Percentiles rank a stretch among this genome's conserved stretches.
phyloP scores from a whole-genome alignment of 1,284 basidiomycete genomes.

The Marasmius oreades region DNA sequence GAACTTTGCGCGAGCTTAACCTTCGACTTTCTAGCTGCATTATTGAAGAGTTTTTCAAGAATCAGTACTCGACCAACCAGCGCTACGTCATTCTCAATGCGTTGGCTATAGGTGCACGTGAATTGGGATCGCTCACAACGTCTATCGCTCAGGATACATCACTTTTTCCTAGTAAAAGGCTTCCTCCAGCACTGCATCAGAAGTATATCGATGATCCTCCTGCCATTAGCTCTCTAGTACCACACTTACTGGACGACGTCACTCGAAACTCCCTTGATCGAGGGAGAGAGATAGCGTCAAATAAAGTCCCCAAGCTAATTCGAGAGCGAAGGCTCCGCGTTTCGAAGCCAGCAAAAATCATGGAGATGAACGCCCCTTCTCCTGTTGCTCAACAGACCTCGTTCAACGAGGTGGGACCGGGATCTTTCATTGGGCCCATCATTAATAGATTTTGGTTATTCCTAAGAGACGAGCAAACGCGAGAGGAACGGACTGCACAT shows the following conservation, averaged over 20 bases:
- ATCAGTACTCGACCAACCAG: conserved; percentile 86
- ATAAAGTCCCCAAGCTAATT: conserved; percentile 55
- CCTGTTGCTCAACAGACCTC: conserved; percentile 29
- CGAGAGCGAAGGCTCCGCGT: conserved; percentile 78
- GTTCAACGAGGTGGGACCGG: conserved; percentile 79
- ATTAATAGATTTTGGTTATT: conserved; percentile 91
- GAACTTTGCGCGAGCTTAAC: neutral
- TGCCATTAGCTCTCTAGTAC: conserved; percentile 34
- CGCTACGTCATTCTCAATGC: conserved; percentile 84
- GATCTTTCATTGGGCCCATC: conserved; percentile 84
- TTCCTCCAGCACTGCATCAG: conserved; percentile 69
- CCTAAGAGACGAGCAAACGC: conserved; percentile 74
- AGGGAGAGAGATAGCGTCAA: conserved; percentile 44
- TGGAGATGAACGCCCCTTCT: conserved; percentile 33
- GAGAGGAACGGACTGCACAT: conserved; percentile 64
- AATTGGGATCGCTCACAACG: conserved; percentile 71
- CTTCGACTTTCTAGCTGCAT: conserved; percentile 51
- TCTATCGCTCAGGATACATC: conserved; percentile 36
- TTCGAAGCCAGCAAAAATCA: conserved; percentile 42
- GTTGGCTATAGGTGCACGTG: conserved; percentile 80
- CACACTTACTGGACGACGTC: conserved; percentile 55
- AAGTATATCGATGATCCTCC: conserved; percentile 51
- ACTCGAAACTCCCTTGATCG: conserved; percentile 55
- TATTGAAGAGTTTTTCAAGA: conserved; percentile 91
- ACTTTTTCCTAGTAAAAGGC: conserved; percentile 74